Percentiles rank a stretch among this genome's conserved stretches.
phyloP scores from a whole-genome alignment of 768 basidiomycete species.

The Boletus subcaerulescens region DNA sequence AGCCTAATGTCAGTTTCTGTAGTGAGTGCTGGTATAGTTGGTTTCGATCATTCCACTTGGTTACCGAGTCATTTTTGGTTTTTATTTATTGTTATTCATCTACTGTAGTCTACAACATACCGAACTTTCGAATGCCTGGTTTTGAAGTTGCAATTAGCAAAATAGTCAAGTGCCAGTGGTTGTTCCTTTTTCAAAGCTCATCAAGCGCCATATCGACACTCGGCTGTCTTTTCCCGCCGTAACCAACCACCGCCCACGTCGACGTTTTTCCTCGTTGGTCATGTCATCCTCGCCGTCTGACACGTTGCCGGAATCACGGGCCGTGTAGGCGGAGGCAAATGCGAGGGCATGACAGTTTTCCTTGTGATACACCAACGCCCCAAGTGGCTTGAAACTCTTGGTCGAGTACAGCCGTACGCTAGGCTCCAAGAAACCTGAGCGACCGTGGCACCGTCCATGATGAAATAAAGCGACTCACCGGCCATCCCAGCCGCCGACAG shows the following conservation, averaged over 20 bases:
- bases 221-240: conserved; percentile 66
- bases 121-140: background rate
- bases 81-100: conserved; percentile 17
- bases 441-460: background rate
- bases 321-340: conserved; percentile 48
- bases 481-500: conserved; percentile 94
- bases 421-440: background rate
- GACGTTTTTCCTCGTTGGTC: conserved; percentile 40
- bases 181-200: conserved; percentile 31
- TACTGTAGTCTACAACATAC: conserved; percentile 20
- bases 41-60: background rate
- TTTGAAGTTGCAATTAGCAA: background rate
- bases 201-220: conserved; percentile 69
- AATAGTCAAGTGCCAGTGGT: background rate
- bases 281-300: conserved; percentile 38
- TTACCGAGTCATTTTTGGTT: background rate
- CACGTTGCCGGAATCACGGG: background rate
- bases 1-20: conserved; percentile 7
- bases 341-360: conserved; percentile 68
- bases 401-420: conserved; percentile 85
- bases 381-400: conserved; percentile 76
- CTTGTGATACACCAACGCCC: conserved; percentile 82
- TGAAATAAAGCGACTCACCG: conserved; percentile 48
- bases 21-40: background rate
- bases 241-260: conserved; percentile 59